phyloP scores from a whole-genome alignment of 257 asterid species.

The Solanum lignicaule region DNA sequence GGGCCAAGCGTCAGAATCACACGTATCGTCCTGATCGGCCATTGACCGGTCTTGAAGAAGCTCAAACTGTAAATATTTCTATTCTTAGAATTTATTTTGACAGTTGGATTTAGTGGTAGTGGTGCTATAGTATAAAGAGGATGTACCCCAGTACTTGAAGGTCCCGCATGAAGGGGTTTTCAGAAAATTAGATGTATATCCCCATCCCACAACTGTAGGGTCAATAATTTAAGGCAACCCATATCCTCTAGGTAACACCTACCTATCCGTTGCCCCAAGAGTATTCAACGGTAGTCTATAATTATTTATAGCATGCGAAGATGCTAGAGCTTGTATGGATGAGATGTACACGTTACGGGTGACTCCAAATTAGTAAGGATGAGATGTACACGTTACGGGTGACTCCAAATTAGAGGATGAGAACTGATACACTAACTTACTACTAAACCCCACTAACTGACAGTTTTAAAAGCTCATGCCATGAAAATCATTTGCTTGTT shows the following conservation, averaged over 20 bases:
- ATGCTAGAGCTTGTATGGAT: not conserved
- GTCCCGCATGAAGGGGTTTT: not conserved
- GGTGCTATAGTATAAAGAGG: not conserved
- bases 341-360: not conserved
- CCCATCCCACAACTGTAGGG: not conserved
- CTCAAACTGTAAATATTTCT: conserved; percentile 44
- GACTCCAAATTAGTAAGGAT: not conserved
- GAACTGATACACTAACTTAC: not conserved
- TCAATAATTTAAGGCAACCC: not conserved
- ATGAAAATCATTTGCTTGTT: not conserved
- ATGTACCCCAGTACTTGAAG: not conserved
- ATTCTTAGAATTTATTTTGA: not conserved
- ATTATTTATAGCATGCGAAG: not conserved
- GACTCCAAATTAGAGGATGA: not conserved
- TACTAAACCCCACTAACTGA: not conserved
- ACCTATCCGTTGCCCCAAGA: not conserved
- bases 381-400: not conserved
- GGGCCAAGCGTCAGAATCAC: conserved; percentile 96
- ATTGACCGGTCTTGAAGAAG: conserved; percentile 67
- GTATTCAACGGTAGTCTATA: not conserved
- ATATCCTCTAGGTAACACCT: not conserved
- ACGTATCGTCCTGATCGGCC: conserved; percentile 92
- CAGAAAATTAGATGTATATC: not conserved
- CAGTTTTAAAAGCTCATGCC: not conserved
- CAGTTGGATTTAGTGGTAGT: not conserved